Percentiles rank a stretch among this genome's conserved stretches.
phyloP scores from a whole-genome alignment of 1,284 basidiomycete genomes.

The Sporisorium exsertum region DNA sequence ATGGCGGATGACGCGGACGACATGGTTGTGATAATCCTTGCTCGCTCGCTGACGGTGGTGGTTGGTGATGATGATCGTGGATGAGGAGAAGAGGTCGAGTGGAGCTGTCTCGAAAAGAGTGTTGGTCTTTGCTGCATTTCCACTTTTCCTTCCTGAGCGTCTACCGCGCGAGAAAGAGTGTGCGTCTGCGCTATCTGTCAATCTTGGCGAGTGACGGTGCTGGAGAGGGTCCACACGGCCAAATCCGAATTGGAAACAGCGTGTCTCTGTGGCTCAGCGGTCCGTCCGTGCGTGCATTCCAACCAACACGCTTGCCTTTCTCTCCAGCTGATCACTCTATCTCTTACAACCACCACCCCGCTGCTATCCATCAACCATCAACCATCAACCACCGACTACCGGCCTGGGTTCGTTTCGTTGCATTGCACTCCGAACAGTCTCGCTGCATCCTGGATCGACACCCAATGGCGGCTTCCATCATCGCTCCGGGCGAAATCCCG shows the following conservation, averaged over 20 bases:
- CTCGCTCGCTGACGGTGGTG: not conserved
- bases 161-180: conserved; percentile 9
- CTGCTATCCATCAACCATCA: too few species aligned
- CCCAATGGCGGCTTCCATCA: conserved; percentile 23
- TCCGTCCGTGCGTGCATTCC: not conserved
- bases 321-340: not conserved
- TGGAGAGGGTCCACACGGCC: conserved; percentile 22
- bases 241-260: not conserved
- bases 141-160: not conserved
- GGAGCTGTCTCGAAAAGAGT: not conserved
- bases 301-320: too few species aligned
- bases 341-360: not conserved
- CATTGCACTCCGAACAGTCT: too few species aligned
- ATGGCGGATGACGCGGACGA: conserved; percentile 29
- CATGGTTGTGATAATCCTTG: conserved; percentile 13
- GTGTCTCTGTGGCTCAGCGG: not conserved
- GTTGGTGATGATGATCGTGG: not conserved
- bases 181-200: not conserved
- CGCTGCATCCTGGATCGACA: not conserved
- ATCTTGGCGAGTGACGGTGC: not conserved
- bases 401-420: too few species aligned
- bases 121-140: conserved; percentile 12
- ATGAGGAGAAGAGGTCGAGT: conserved; percentile 4
- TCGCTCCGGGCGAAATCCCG: conserved; percentile 49
- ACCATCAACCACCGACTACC: not conserved